These are phyloP conservation scores for Ogataea zsoltii DNA, from an alignment of 805 yeast species.

Conservation along the genomic window DNA sequence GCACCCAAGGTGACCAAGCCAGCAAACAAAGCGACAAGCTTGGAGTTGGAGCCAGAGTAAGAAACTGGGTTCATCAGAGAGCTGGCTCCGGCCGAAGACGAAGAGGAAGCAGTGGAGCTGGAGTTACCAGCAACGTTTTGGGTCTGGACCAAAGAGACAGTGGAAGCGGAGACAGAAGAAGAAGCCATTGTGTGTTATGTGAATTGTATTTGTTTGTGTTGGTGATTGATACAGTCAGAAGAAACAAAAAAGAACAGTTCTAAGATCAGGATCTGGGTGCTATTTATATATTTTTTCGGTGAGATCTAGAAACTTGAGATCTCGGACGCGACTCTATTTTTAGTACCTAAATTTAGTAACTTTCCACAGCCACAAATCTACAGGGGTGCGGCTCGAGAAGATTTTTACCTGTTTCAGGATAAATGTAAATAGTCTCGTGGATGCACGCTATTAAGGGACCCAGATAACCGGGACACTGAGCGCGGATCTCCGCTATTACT, in stretches of 20 bases:
- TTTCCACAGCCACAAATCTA: neutral
- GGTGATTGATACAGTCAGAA: neutral
- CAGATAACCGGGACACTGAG: neutral
- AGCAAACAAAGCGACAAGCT: conserved; percentile 30
- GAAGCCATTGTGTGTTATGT: conserved; percentile 19
- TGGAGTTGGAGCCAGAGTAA: conserved; percentile 33
- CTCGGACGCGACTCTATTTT: conserved; percentile 19
- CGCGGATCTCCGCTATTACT: neutral
- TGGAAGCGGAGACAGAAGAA: conserved; percentile 16
- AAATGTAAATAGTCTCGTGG: conserved; percentile 6
- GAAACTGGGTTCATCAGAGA: conserved; percentile 21
- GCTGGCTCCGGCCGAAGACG: conserved; percentile 28
- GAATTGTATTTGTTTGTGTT: neutral
- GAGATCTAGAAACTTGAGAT: conserved; percentile 4
- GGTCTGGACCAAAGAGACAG: conserved; percentile 20
- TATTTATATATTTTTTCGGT: conserved; percentile 11
- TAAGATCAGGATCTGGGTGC: conserved; percentile 3
- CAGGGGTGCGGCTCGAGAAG: conserved; percentile 21
- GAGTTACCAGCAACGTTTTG: conserved; percentile 20
- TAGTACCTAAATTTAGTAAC: conserved; percentile 4
- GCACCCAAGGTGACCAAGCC: conserved; percentile 32
- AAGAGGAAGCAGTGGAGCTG: conserved; percentile 18
- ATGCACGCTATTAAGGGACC: neutral
- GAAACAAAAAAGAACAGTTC: neutral
- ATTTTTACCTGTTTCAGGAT: conserved; percentile 9